Conservation (phyloP, 148 eudicot genomes). For the Fagopyrum homotropicum region DNA sequence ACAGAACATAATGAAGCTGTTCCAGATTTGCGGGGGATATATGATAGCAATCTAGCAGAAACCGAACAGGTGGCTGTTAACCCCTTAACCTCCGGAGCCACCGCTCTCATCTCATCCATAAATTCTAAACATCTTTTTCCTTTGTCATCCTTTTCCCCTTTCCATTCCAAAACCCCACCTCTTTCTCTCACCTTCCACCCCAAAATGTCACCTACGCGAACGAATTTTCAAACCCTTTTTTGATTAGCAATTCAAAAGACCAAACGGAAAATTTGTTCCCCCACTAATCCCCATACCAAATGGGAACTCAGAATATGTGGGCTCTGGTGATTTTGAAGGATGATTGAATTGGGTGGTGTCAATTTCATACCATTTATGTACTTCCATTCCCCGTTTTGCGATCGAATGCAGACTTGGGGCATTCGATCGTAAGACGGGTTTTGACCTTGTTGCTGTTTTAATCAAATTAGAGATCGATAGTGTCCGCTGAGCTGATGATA, state of each 20-base stretch:
- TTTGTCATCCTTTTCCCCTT: neutral
- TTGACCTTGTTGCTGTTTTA: slow-evolving; percentile 13
- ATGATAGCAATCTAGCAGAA: neutral
- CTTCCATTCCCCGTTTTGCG: slow-evolving; percentile 14
- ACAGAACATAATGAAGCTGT: neutral
- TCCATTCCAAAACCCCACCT: neutral
- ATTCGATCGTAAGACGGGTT: slow-evolving; percentile 19
- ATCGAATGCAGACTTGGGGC: slow-evolving; percentile 36
- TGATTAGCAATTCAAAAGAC: neutral
- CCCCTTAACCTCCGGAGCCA: neutral
- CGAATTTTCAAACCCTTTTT: neutral
- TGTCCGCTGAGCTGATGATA: neutral
- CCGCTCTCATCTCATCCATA: neutral
- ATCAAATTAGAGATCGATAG: neutral
- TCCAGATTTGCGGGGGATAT: neutral
- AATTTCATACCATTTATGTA: neutral
- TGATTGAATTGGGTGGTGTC: neutral
- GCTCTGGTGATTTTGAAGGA: slow-evolving; percentile 11
- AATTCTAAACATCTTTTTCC: neutral
- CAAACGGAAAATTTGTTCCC: neutral
- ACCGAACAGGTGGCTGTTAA: neutral
- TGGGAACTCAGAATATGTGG: neutral
- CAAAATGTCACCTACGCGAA: neutral
- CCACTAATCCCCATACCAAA: neutral
- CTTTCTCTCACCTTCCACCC: neutral